These are phyloP conservation scores for Botrytis paeoniae DNA, from an alignment of 2,329 filamentous ascomycete species.

Conservation along the genomic window DNA sequence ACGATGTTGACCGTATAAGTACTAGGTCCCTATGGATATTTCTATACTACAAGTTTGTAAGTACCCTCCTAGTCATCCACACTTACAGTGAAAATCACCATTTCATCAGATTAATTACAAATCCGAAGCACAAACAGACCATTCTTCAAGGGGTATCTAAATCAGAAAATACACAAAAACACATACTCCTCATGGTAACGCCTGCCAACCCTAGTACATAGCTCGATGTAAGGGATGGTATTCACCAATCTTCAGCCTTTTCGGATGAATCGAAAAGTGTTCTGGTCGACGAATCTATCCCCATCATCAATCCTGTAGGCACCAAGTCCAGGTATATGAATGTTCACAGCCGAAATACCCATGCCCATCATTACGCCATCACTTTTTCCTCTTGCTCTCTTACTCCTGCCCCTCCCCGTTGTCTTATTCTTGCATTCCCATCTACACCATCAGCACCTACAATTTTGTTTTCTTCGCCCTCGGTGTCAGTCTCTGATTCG, in stretches of 20 bases:
- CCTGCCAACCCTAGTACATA: neutral
- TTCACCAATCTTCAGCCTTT: neutral
- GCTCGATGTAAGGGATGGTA: neutral
- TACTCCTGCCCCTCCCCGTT: neutral
- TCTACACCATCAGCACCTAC: neutral
- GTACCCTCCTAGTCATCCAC: neutral
- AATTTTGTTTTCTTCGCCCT: neutral
- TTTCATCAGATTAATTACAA: slow-evolving; percentile 15
- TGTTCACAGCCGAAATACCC: slow-evolving; percentile 5
- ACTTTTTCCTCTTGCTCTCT: neutral
- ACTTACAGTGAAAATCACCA: neutral
- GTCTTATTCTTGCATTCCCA: neutral
- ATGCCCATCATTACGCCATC: slow-evolving; percentile 9
- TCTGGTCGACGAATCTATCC: neutral
- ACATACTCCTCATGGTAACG: slow-evolving; percentile 3
- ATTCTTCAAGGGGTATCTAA: slow-evolving; percentile 21
- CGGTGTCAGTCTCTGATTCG: slow-evolving; percentile 21
- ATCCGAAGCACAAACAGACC: slow-evolving; percentile 17
- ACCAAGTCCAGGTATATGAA: neutral
- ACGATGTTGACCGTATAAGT: neutral
- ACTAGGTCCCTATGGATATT: neutral
- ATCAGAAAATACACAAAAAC: slow-evolving; percentile 20
- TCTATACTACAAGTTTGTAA: slow-evolving; percentile 14
- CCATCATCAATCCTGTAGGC: neutral
- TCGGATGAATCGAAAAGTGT: neutral